Conservation (phyloP, 306 rosid species). For the Citrullus colocynthis region DNA sequence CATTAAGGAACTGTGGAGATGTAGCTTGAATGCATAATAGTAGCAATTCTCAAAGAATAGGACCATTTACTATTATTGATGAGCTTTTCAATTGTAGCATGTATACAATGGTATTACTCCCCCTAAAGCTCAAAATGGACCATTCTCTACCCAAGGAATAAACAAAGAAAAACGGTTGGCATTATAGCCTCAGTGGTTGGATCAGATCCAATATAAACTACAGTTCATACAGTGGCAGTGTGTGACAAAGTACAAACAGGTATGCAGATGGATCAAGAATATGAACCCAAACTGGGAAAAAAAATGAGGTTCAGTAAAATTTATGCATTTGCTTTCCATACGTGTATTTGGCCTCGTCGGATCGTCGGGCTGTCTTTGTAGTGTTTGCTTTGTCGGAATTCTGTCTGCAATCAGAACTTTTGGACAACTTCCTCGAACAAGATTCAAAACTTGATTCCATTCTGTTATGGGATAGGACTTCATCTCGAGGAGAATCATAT, state of each 20-base stretch:
- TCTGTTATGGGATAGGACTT: conserved; percentile 32
- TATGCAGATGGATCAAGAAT: conserved; percentile 19
- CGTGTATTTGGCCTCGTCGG: conserved; percentile 44
- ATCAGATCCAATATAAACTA: not conserved
- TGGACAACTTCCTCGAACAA: conserved; percentile 32
- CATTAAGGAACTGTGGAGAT: not conserved
- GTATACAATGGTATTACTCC: not conserved
- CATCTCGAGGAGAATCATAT: conserved; percentile 35
- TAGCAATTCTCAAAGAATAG: not conserved
- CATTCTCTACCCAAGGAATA: not conserved
- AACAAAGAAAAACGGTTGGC: not conserved
- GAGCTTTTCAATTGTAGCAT: conserved; percentile 3
- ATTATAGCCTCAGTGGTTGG: not conserved
- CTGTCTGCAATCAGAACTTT: conserved; percentile 66
- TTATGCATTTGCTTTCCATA: conserved; percentile 39
- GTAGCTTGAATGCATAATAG: not conserved
- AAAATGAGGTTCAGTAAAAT: conserved; percentile 14
- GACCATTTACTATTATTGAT: not conserved
- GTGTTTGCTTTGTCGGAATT: conserved; percentile 20
- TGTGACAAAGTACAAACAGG: conserved; percentile 1
- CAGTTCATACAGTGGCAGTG: not conserved
- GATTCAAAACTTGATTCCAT: conserved; percentile 26
- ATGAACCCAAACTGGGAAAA: not conserved
- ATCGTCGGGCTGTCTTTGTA: conserved; percentile 31
- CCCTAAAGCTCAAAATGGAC: not conserved